These are phyloP conservation scores for Nyctanthes arbortristis DNA, from an alignment of 257 asterid genomes.

Conservation along the genomic window DNA sequence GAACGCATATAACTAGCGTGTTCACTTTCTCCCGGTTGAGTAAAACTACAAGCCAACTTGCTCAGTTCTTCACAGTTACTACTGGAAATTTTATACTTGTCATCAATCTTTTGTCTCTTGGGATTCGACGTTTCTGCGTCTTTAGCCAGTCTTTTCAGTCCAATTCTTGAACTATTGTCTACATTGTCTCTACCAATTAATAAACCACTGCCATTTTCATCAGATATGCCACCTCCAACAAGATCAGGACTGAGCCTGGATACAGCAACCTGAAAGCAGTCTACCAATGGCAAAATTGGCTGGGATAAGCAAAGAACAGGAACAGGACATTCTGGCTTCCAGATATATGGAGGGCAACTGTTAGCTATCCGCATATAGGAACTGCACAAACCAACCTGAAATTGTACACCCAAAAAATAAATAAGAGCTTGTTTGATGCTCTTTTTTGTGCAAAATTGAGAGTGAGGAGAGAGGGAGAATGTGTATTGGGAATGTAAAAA, in stretches of 20 bases:
- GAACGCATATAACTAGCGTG: constrained; percentile 58
- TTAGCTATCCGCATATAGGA: constrained; percentile 76
- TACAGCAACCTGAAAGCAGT: constrained; percentile 75
- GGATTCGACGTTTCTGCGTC: constrained; percentile 39
- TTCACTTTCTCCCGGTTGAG: constrained; percentile 49
- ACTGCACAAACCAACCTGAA: constrained; percentile 80
- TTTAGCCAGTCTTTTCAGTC: constrained; percentile 62
- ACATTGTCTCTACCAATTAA: constrained; percentile 31
- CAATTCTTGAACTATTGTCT: constrained; percentile 39
- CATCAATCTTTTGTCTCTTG: constrained; percentile 65
- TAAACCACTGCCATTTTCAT: constrained; percentile 28
- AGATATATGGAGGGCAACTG: constrained; percentile 67
- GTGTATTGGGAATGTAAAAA: too few relatives aligned
- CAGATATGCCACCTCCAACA: constrained; percentile 38
- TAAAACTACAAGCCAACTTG: constrained; percentile 29
- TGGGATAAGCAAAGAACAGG: constrained; percentile 61
- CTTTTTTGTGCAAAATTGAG: too few relatives aligned
- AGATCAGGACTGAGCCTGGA: constrained; percentile 63
- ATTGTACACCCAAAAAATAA: too few relatives aligned
- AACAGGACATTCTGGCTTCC: constrained; percentile 90
- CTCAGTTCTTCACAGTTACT: constrained; percentile 32
- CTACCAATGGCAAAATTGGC: constrained; percentile 50
- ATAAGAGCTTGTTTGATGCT: too few relatives aligned
- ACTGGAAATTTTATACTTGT: constrained; percentile 28
- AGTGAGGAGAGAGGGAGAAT: too few relatives aligned